Evolutionary conservation across 2,329 filamentous ascomycete genomes (phyloP), one percentile per base, ranked within the genome.

Genomic region (Pezicula neosporulosa): DNA sequence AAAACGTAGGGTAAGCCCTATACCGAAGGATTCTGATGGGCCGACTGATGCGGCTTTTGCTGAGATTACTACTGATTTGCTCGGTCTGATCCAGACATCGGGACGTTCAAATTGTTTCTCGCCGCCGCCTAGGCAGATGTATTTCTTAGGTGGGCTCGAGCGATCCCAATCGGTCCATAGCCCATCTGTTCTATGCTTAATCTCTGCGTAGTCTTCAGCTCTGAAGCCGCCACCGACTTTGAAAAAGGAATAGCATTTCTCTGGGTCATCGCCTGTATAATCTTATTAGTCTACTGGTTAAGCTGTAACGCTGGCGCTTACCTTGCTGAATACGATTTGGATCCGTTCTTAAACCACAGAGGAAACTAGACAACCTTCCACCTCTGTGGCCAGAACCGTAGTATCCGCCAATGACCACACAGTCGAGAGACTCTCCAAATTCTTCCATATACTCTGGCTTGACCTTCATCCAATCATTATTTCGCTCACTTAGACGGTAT

Each of bases 401-500:
- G 70, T 96, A 97, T 8, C 90, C 94, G 49, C 93, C 94, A 48
- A 99, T 83, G 15, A 99, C 77, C 13, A 97, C 74, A 58, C 91
- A 90, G 66, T 99, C 94, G 3, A 99, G 81, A 0, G 87, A 90
- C 70, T 97, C 93, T 55, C 94, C 94, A 66, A 94, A 96, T 56
- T 96, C 93, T 2, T 86, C 86, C 92, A 97, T 97, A 68, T 99
- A 99, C 58, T 99, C 94, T 1, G 94, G 94, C 64, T 99, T 99
- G 8, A 99, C 92, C 67, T 99, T 99, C 72, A 97, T 87, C 94
- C 94, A 99, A 69, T 96, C 90, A 61, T 96, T 89, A 62, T 95
- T 94, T 44, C 94, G 87, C 59, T 90, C 89, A 64, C 96, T 96
- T 9, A 97, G 77, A 6, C 83, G 80, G 67, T 99, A 99, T 63